Base-by-base conservation (phyloP, 306 rosid genomes). In the Elaeagnus macrophylla region DNA sequence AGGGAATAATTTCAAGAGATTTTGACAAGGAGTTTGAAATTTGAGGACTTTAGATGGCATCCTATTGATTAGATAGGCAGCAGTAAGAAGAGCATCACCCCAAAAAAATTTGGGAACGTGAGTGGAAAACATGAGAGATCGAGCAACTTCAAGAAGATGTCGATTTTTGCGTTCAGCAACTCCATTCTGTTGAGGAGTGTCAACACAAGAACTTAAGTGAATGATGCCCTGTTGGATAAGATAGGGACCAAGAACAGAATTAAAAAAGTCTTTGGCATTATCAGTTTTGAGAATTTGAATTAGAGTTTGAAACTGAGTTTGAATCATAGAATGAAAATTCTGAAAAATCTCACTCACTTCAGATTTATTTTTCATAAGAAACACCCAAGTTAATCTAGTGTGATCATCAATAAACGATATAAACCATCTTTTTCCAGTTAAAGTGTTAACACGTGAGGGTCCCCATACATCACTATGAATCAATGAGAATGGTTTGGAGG, bases 401-500 rank as follows among this genome's bases (percentile, higher is more conserved):
- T 20, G 55, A 50, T 61, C 57, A 49, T 61, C 49, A 32, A 49
- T 61, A 39, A 61, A 37, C 11, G 66, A 37, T 2, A 61, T 12
- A 37, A 61, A 50, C 49, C 66, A 61, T 0, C 44, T 7, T 6
- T 47, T 10, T 12, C 56, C 61, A 3, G 7, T 19, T 7, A 44
- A 35, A 53, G 15, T 54, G 6, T 32, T 44, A 1, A 53, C 20
- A 2, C 19, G 3, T 6, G 42, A 54, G 10, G 10, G 59, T 4
- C 8, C 48, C 54, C 55, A 60, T 9, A 47, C 17, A 48, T 60
- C 46, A 17, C 10, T 44, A 43, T 58, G 62, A 10, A 58, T 43
- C 11, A 42, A 8, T 1, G 20, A 58, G 35, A 48, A 48, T 9
- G 62, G 13, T 10, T 57, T 4, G 14, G 55, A 48, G 1, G 56